Base-by-base conservation (phyloP, 148 eudicot species). In the Bassia scoparia region DNA sequence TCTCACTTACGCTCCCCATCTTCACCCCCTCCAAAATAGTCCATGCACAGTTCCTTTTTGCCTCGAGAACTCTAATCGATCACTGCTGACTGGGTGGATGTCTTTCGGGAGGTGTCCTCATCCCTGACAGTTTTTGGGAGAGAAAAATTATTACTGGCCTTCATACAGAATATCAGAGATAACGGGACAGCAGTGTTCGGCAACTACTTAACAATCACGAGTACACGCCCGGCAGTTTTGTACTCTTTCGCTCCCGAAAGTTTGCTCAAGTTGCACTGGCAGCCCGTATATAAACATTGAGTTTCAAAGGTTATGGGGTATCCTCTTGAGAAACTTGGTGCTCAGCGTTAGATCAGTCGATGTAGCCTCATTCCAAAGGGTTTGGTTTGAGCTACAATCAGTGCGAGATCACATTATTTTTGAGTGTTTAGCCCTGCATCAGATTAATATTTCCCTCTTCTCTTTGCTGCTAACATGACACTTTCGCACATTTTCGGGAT, bases 211-310 rank as follows among this genome's bases (percentile, higher is more conserved):
- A 90, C 56, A 76, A 64, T 0, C 68, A 38, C n/a, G 37, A 77
- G 59, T 46, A 86, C 86, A 17, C 26, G n/a, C n/a, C n/a, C n/a
- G n/a, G n/a, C 72, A 12, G 6, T 83, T 20, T 91, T 93, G 73
- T 80, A 85, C 74, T 85, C 89, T 21, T 92, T 92, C 82, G 97
- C 97, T 68, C n/a, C n/a, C 85, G 97, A 24, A 92, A 92, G 77
- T 92, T 92, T 81, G 80, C 80, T 64, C 87, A 86, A 1, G 82
- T 80, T 74, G 83, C 96, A 13, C 59, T 92, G 56, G 90, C n/a
- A 78, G 68, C 89, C 96, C 41, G 87, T 92, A 71, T 82, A n/a
- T 92, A 24, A 72, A 80, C 48, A 70, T n/a, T 92, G 52, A 69
- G 84, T n/a, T 9, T 74, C 82, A 16, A 78, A 74, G 18, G 84